These are phyloP conservation scores for Raphanus hybrid DNA, from an alignment of 441 rosid genomes.

Conservation along the genomic window DNA sequence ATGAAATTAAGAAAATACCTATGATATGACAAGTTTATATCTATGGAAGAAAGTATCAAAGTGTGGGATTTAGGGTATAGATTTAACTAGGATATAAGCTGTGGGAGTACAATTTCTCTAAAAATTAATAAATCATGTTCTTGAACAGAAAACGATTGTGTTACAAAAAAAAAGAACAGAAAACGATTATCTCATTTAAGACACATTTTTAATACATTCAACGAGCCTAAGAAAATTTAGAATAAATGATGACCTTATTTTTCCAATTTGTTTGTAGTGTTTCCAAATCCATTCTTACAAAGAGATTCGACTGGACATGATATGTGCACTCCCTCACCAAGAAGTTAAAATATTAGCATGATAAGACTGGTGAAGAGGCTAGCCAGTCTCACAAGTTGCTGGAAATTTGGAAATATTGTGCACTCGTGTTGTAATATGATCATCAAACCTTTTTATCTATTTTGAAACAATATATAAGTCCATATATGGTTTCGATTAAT, in stretches of 20 bases:
- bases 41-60: too few relatives aligned
- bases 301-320: constrained; percentile 8
- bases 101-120: too few relatives aligned
- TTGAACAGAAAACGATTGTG: background rate
- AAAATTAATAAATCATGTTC: background rate
- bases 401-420: constrained; percentile 17
- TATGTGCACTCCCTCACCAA: constrained; percentile 2
- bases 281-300: constrained; percentile 2
- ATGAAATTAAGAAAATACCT: too few relatives aligned
- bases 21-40: too few relatives aligned
- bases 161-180: too few relatives aligned
- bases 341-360: constrained; percentile 15
- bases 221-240: background rate
- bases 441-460: constrained; percentile 12
- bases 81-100: too few relatives aligned
- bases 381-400: constrained; percentile 26
- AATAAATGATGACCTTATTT: constrained; percentile 3
- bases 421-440: constrained; percentile 11
- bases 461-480: background rate
- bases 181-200: background rate
- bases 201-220: background rate
- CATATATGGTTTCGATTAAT: constrained; percentile 5
- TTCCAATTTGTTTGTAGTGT: background rate
- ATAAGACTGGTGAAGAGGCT: constrained; percentile 1
- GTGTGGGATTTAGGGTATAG: too few relatives aligned